A percentile compares a stretch with the other conserved stretches of the same genome.
These are phyloP conservation scores for Pseudocercospora fuligena DNA, from an alignment of 2,329 filamentous ascomycete genomes.

Conservation along the genomic window DNA sequence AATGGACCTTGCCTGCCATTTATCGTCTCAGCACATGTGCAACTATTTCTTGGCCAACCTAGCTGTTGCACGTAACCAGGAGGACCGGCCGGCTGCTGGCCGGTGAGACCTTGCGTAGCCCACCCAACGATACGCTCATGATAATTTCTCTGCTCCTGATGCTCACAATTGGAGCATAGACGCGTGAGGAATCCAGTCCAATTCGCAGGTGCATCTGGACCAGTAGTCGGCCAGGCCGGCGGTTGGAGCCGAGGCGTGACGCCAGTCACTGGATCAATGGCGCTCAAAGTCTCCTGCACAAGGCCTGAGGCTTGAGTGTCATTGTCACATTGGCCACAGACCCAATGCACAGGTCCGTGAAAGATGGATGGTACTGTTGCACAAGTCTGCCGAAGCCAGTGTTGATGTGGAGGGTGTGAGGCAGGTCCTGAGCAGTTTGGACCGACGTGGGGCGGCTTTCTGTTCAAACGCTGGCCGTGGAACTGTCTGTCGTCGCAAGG, in stretches of 20 bases:
- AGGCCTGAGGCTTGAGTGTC: neutral
- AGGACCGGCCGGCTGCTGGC: neutral
- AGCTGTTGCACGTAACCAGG: neutral
- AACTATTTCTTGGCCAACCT: neutral
- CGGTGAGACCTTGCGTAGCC: neutral
- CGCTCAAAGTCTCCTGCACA: too few relatives aligned
- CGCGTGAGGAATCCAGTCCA: neutral
- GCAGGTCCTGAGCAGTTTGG: neutral
- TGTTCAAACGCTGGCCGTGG: neutral
- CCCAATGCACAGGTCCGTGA: neutral
- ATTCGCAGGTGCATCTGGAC: neutral
- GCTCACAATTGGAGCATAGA: neutral
- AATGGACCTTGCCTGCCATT: neutral
- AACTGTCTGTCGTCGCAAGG: neutral
- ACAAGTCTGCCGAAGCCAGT: neutral
- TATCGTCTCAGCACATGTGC: neutral
- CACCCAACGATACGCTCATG: neutral
- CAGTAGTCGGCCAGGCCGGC: neutral
- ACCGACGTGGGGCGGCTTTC: neutral
- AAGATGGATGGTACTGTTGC: neutral
- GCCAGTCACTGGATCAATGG: neutral
- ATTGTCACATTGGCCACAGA: neutral
- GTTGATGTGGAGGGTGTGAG: neutral
- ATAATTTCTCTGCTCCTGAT: neutral
- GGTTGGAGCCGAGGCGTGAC: neutral